phyloP scores from a whole-genome alignment of 164 flowering plant genomes.

The Santalum album region DNA sequence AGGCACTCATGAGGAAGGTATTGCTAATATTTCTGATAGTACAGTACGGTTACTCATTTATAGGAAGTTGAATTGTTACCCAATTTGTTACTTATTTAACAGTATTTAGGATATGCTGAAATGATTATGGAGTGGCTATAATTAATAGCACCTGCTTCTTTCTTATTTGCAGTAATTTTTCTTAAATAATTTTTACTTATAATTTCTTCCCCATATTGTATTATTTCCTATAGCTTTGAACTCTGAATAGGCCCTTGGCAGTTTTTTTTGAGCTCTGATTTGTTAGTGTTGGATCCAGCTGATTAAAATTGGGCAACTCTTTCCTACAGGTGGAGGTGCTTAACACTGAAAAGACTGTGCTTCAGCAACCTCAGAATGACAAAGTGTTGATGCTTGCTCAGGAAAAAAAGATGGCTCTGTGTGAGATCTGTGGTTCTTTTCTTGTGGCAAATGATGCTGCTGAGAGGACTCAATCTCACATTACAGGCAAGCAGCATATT shows the following conservation, averaged over 20 bases:
- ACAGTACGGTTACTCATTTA: too few species aligned
- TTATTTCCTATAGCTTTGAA: not conserved
- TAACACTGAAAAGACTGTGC: conserved; percentile 64
- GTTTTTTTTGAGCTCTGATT: not conserved
- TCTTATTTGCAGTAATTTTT: too few species aligned
- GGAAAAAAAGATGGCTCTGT: conserved; percentile 96
- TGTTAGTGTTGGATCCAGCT: not conserved
- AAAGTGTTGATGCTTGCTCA: conserved; percentile 66
- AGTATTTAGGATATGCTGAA: too few species aligned
- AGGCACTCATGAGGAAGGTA: conserved; percentile 98
- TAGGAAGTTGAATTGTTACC: too few species aligned
- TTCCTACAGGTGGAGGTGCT: conserved; percentile 70
- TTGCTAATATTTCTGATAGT: not conserved
- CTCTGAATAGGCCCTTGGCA: not conserved
- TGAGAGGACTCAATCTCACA: conserved; percentile 95
- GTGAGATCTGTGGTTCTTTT: conserved; percentile 96
- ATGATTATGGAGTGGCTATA: not conserved
- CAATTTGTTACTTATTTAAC: too few species aligned
- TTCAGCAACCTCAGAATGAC: conserved; percentile 52
- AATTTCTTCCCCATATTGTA: not conserved
- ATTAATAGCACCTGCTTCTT: too few species aligned
- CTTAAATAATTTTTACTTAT: not conserved
- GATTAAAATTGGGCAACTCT: not conserved
- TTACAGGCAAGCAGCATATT: conserved; percentile 95
- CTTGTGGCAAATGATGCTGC: conserved; percentile 95